Base-by-base conservation (phyloP, 2,329 filamentous ascomycete genomes). In the Plenodomus tracheiphilus region DNA sequence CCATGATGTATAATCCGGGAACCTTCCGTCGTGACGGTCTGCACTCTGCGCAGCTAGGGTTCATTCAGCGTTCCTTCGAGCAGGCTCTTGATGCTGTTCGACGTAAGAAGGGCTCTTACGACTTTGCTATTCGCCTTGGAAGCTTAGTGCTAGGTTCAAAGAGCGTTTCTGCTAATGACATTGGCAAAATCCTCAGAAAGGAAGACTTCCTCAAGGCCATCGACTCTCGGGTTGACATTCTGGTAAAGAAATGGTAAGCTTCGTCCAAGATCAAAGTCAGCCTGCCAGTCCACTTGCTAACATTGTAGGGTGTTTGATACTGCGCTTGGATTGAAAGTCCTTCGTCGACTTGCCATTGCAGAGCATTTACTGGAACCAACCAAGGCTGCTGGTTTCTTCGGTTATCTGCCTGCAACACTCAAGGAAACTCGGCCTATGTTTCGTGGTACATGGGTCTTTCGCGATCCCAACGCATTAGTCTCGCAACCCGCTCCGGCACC, bases 391-490 rank as follows among this genome's bases (percentile, higher is more conserved):
- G 50, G 41, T 5, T 59, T 47, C 21, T 68, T 52, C 45, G 60
- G 63, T 1, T 47, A 47, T 41, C 48, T 41, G 13, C 58, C 67
- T 1, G 11, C 35, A 0, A 51, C 56, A 0, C 41, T 69, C 8
- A 16, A 55, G 16, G 42, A 60, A 8, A 64, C 53, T 16, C 50
- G 48, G 1, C 68, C 67, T 4, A 58, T 53, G 6, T 54, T 66
- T 19, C 62, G 64, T 11, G 65, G 61, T 3, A 62, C 59, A 2
- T 71, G 64, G 65, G 54, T 67, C 2, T 65, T 70, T 30, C 38
- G 36, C 3, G 66, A 71, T 36, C 66, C 66, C 2, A 61, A 59
- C 34, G 49, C 25, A 32, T 9, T 42, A 7, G 34, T 37, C 25
- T 42, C 16, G n/a, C 32, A 47, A n/a, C 34, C 51, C 10, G 22